Percentiles rank a stretch among this genome's conserved stretches.
phyloP scores from a whole-genome alignment of 371 early-diverging fungal species.

The Mortierella sp. region DNA sequence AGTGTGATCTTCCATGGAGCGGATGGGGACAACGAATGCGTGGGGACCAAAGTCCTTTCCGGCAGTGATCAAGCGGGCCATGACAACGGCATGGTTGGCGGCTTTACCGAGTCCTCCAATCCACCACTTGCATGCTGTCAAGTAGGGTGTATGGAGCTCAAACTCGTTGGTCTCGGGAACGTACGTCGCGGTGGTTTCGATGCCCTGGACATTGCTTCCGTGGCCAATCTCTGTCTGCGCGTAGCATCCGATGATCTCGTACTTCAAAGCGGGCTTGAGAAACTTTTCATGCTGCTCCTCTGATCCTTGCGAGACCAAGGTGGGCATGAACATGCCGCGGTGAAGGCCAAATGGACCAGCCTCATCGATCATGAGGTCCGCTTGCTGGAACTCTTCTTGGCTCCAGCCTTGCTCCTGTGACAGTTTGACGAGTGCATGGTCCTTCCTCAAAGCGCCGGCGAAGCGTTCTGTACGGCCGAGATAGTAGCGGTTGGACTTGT shows the following conservation, averaged over 20 bases:
- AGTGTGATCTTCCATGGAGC: constrained; percentile 78
- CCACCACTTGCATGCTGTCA: constrained; percentile 89
- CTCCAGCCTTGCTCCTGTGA: constrained; percentile 64
- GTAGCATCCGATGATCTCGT: constrained; percentile 85
- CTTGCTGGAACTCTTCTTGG: constrained; percentile 61
- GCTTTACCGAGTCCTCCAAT: constrained; percentile 75
- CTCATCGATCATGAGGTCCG: constrained; percentile 66
- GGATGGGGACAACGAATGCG: constrained; percentile 86
- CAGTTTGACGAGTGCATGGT: constrained; percentile 64
- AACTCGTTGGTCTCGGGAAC: constrained; percentile 83
- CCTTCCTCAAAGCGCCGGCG: constrained; percentile 60
- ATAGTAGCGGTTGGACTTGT: constrained; percentile 67
- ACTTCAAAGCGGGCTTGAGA: constrained; percentile 74
- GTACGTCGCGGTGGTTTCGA: constrained; percentile 92
- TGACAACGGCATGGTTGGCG: constrained; percentile 81
- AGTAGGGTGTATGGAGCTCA: constrained; percentile 83
- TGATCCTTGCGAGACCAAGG: constrained; percentile 75
- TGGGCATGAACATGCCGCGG: constrained; percentile 75
- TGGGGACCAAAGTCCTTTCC: constrained; percentile 84
- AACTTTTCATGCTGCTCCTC: constrained; percentile 82
- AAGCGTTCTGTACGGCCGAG: constrained; percentile 64
- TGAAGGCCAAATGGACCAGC: constrained; percentile 62
- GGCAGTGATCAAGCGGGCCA: constrained; percentile 81
- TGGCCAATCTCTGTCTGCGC: constrained; percentile 77
- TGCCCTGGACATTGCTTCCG: constrained; percentile 78